Percentiles rank a stretch among this genome's conserved stretches.
phyloP scores from a whole-genome alignment of 1,139 yeast species.

The Hanseniaspora sp. region DNA sequence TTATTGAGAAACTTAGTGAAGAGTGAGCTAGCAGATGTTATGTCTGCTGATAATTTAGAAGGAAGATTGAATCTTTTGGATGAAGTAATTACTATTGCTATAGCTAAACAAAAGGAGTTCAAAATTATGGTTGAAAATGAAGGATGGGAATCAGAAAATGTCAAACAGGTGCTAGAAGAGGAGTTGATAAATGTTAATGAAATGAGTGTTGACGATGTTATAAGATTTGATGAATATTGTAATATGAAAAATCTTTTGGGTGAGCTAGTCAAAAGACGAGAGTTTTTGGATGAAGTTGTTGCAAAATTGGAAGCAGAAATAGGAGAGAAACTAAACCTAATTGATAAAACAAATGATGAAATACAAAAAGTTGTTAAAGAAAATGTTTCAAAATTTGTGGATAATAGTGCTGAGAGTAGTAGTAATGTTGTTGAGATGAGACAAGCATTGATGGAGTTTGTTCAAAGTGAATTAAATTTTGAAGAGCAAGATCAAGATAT shows the following conservation, averaged over 20 bases:
- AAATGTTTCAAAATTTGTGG: slow-evolving; percentile 1
- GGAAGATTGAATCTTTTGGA: slow-evolving; percentile 8
- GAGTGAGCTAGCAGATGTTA: neutral
- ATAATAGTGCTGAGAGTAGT: neutral
- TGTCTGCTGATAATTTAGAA: neutral
- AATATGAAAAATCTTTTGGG: neutral
- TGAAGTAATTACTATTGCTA: slow-evolving; percentile 4
- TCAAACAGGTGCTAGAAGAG: slow-evolving; percentile 2
- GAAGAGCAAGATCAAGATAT: neutral
- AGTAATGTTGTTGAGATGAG: slow-evolving; percentile 3
- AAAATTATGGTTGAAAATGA: neutral
- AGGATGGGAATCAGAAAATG: slow-evolving; percentile 2
- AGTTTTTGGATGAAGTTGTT: neutral
- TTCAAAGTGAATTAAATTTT: slow-evolving; percentile 6
- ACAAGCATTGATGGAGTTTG: neutral
- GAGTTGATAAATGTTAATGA: slow-evolving; percentile 3
- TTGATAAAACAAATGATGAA: neutral
- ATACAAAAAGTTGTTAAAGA: neutral
- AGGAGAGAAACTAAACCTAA: neutral
- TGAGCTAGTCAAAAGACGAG: slow-evolving; percentile 4
- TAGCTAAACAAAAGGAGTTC: slow-evolving; percentile 3
- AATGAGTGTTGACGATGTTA: neutral
- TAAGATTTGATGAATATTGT: neutral
- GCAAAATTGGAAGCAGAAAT: slow-evolving; percentile 4
- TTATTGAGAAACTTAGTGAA: neutral